Percentiles rank a stretch among this genome's conserved stretches.
Evolutionary conservation across 192 early-diverging fungal genomes (phyloP).

Genomic region (Spinellus fusiger): DNA sequence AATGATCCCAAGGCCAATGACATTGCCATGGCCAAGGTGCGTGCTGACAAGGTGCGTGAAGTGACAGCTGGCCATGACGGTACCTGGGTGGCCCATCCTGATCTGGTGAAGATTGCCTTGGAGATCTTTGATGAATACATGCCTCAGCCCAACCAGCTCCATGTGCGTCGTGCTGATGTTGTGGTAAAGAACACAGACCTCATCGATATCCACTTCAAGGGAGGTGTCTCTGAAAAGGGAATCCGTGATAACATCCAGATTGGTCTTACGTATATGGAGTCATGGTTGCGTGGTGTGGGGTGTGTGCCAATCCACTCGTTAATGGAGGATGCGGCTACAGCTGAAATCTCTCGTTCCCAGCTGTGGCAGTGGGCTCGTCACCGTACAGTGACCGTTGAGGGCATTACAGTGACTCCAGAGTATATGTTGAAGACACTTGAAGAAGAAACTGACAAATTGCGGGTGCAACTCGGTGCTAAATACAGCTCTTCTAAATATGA

Average conservation of each 20-base stretch:
- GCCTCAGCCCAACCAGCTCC: constrained; percentile 94
- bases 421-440: constrained; percentile 74
- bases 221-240: constrained; percentile 83
- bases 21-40: constrained; percentile 88
- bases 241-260: constrained; percentile 91
- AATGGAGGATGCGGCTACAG: constrained; percentile 98
- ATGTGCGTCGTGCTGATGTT: constrained; percentile 88
- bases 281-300: constrained; percentile 90
- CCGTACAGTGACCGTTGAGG: constrained; percentile 72
- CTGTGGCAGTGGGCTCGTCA: constrained; percentile 97
- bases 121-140: constrained; percentile 93
- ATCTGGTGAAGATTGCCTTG: constrained; percentile 84
- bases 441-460: constrained; percentile 78
- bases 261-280: constrained; percentile 89
- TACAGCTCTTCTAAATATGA: constrained; percentile 63
- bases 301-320: constrained; percentile 98
- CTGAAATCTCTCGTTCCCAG: constrained; percentile 96
- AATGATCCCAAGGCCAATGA: constrained; percentile 85
- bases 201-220: constrained; percentile 67
- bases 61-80: constrained; percentile 93
- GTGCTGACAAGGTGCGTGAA: constrained; percentile 93
- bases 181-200: constrained; percentile 76
- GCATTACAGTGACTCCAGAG: constrained; percentile 73
- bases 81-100: constrained; percentile 97
- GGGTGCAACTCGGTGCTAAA: constrained; percentile 55